These are phyloP conservation scores for Aureobasidium sp. DNA, from an alignment of 2,329 filamentous ascomycete species.

Conservation along the genomic window DNA sequence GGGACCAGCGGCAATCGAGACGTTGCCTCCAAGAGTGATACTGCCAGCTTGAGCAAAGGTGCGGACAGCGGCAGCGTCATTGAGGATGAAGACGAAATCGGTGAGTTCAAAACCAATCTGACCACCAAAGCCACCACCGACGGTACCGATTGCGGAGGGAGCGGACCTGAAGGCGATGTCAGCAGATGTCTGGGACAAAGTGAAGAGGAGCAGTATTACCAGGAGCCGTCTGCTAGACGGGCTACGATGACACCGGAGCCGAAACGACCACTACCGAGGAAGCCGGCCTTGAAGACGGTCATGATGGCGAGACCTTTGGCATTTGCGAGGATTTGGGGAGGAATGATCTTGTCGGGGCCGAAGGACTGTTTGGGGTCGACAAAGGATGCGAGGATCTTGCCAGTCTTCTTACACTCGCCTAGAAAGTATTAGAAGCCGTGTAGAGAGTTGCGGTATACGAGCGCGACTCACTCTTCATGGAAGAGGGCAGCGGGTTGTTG, in stretches of 20 bases:
- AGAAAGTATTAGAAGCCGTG: constrained; percentile 17
- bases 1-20: constrained; percentile 88
- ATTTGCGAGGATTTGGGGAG: constrained; percentile 76
- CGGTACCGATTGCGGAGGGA: constrained; percentile 70
- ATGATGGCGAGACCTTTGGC: constrained; percentile 88
- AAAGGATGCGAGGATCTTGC: constrained; percentile 91
- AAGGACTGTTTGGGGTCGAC: constrained; percentile 89
- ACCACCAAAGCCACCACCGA: constrained; percentile 73
- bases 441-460: neutral
- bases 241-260: constrained; percentile 77
- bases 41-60: constrained; percentile 90
- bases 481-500: constrained; percentile 47
- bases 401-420: constrained; percentile 98
- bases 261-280: constrained; percentile 73
- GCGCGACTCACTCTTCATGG: constrained; percentile 40
- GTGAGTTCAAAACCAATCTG: constrained; percentile 84
- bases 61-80: constrained; percentile 80
- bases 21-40: constrained; percentile 89
- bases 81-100: constrained; percentile 97
- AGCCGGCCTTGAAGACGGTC: constrained; percentile 79
- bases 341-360: constrained; percentile 95
- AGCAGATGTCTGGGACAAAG: neutral
- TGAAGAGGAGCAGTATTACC: constrained; percentile 31
- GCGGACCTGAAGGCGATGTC: constrained; percentile 44
- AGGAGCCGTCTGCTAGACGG: constrained; percentile 65